These are phyloP conservation scores for Paecilomyces variotii DNA, from an alignment of 2,329 filamentous ascomycete species.

Conservation along the genomic window DNA sequence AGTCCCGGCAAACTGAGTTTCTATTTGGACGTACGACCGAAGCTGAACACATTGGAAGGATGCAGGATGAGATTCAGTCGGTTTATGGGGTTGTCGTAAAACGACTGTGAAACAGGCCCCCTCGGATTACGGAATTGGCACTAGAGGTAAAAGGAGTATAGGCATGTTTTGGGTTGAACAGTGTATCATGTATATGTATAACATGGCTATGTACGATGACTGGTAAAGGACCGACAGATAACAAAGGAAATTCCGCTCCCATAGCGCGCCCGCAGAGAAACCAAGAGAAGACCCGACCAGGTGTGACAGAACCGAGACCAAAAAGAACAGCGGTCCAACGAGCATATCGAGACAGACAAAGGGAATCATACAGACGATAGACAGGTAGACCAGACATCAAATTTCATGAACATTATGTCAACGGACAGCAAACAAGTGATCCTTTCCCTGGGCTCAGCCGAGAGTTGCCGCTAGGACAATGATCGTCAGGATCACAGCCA, in stretches of 20 bases:
- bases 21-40: conserved; percentile 58
- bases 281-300: neutral
- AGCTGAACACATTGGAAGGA: conserved; percentile 56
- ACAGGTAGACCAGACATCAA: neutral
- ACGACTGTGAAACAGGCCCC: neutral
- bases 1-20: conserved; percentile 47
- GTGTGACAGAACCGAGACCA: neutral
- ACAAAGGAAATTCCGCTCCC: neutral
- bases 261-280: neutral
- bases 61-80: conserved; percentile 47
- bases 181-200: conserved; percentile 20
- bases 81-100: conserved; percentile 37
- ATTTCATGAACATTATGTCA: conserved; percentile 9
- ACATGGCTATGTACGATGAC: conserved; percentile 29
- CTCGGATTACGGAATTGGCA: conserved; percentile 7
- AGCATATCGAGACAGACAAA: neutral
- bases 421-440: conserved; percentile 10
- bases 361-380: conserved; percentile 2
- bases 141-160: conserved; percentile 21
- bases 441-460: conserved; percentile 42
- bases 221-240: neutral
- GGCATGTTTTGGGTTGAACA: conserved; percentile 2
- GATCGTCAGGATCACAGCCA: conserved; percentile 82
- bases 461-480: conserved; percentile 80
- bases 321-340: neutral